These are phyloP conservation scores for Selenicereus undatus DNA, from an alignment of 148 eudicot species.

Conservation along the genomic window DNA sequence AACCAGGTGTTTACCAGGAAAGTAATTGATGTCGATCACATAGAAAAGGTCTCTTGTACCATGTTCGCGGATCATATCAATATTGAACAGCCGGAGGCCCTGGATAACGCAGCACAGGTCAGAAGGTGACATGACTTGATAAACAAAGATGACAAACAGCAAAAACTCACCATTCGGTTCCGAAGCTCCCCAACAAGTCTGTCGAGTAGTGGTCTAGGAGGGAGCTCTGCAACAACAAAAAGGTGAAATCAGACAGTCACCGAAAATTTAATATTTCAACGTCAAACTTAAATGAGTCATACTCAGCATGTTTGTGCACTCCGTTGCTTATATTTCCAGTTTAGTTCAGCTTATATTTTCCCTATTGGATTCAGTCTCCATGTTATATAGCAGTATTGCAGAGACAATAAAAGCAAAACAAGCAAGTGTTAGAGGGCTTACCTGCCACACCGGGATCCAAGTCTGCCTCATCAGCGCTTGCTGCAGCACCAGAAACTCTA, in stretches of 20 bases:
- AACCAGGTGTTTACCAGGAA: slow-evolving; percentile 37
- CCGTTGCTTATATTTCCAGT: neutral
- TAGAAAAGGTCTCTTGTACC: slow-evolving; percentile 41
- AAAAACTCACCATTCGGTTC: slow-evolving; percentile 29
- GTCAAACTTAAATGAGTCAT: neutral
- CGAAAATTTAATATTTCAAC: neutral
- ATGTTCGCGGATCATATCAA: slow-evolving; percentile 48
- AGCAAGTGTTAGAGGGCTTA: slow-evolving; percentile 8
- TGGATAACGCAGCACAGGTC: slow-evolving; percentile 13
- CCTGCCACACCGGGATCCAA: slow-evolving; percentile 64
- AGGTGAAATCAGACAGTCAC: no score
- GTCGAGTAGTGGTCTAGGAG: slow-evolving; percentile 39
- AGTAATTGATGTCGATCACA: slow-evolving; percentile 52
- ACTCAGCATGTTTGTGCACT: neutral
- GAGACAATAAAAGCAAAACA: neutral
- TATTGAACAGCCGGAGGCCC: slow-evolving; percentile 50
- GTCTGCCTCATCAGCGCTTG: slow-evolving; percentile 63
- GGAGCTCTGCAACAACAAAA: slow-evolving; percentile 33
- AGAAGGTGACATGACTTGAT: slow-evolving; percentile 4
- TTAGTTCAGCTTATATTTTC: neutral
- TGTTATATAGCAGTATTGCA: neutral
- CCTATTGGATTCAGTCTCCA: neutral
- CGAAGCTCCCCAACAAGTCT: slow-evolving; percentile 41
- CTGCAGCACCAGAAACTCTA: slow-evolving; percentile 71
- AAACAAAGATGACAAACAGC: neutral